Percentiles rank a stretch among this genome's conserved stretches.
These are phyloP conservation scores for Mycena belliarum DNA, from an alignment of 768 basidiomycete genomes.

Conservation along the genomic window DNA sequence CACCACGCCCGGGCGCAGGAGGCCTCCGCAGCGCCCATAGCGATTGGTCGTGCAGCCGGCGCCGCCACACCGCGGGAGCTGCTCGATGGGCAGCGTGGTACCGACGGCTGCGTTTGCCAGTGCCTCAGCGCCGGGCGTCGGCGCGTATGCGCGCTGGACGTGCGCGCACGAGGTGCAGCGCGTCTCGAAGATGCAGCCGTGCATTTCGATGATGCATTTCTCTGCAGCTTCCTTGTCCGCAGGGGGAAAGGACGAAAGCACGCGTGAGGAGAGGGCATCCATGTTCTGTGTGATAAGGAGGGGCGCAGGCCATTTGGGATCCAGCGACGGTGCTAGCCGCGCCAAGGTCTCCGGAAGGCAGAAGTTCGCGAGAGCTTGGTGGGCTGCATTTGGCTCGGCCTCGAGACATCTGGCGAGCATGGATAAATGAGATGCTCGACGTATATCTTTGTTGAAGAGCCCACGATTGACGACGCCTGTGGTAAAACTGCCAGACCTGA, in stretches of 20 bases:
- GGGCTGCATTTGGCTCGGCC: slow-evolving; percentile 43
- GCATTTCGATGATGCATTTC: slow-evolving; percentile 41
- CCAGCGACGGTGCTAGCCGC: slow-evolving; percentile 26
- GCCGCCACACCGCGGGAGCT: slow-evolving; percentile 30
- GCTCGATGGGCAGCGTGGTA: slow-evolving; percentile 23
- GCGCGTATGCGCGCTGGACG: slow-evolving; percentile 25
- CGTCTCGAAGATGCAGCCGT: slow-evolving; percentile 42
- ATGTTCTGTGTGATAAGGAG: slow-evolving; percentile 44
- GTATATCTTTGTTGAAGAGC: not conserved
- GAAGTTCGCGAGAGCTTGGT: slow-evolving; percentile 29
- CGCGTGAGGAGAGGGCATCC: slow-evolving; percentile 38
- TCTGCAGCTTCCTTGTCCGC: slow-evolving; percentile 6
- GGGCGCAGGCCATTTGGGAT: slow-evolving; percentile 17
- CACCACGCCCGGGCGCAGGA: slow-evolving; percentile 39
- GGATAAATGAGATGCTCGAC: not conserved
- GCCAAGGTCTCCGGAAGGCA: too few relatives aligned
- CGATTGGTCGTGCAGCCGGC: slow-evolving; percentile 8
- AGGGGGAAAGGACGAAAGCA: slow-evolving; percentile 27
- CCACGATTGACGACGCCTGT: slow-evolving; percentile 33
- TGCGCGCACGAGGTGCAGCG: slow-evolving; percentile 35
- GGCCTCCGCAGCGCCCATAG: slow-evolving; percentile 28
- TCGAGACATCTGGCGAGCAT: slow-evolving; percentile 26
- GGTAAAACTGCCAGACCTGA: slow-evolving; percentile 43
- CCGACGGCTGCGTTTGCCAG: slow-evolving; percentile 26
- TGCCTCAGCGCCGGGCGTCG: slow-evolving; percentile 27